Conservation (phyloP, 805 yeast genomes). For the Candida sithepensis region DNA sequence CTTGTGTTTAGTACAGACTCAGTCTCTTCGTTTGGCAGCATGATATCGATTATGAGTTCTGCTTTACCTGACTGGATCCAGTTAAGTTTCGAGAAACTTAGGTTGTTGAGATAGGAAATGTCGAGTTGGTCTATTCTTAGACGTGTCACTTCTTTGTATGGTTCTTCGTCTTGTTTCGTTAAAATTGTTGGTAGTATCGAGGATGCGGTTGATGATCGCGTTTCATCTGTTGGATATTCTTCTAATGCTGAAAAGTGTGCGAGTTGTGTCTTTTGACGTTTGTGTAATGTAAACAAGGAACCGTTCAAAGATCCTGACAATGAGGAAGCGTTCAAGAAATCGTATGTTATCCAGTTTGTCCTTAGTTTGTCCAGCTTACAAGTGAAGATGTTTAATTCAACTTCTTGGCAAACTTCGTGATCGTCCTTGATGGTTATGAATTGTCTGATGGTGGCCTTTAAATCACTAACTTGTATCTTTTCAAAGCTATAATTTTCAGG, state of each 20-base stretch:
- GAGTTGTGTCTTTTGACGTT: constrained; percentile 54
- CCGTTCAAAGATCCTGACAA: constrained; percentile 74
- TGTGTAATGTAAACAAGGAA: constrained; percentile 72
- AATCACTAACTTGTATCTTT: constrained; percentile 47
- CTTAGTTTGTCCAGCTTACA: constrained; percentile 62
- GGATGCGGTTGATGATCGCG: constrained; percentile 2
- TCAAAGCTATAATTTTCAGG: constrained; percentile 36
- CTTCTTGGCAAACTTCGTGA: constrained; percentile 30
- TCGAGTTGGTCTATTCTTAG: constrained; percentile 38
- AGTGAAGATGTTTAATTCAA: constrained; percentile 57
- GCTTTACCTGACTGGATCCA: constrained; percentile 73
- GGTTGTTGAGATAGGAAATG: constrained; percentile 25
- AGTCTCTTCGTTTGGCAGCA: constrained; percentile 55
- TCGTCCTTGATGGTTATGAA: constrained; percentile 2
- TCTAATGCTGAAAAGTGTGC: constrained; percentile 39
- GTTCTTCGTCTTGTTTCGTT: constrained; percentile 27
- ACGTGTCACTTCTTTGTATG: constrained; percentile 51
- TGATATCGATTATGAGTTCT: constrained; percentile 67
- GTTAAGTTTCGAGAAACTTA: constrained; percentile 46
- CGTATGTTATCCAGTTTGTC: constrained; percentile 55
- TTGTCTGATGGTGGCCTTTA: constrained; percentile 33
- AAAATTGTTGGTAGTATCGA: constrained; percentile 21
- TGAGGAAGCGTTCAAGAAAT: constrained; percentile 65
- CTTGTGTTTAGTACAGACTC: constrained; percentile 15
- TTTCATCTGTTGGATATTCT: constrained; percentile 7